These are phyloP conservation scores for Sporopachydermia lactativora DNA, from an alignment of 805 yeast species.

Conservation along the genomic window DNA sequence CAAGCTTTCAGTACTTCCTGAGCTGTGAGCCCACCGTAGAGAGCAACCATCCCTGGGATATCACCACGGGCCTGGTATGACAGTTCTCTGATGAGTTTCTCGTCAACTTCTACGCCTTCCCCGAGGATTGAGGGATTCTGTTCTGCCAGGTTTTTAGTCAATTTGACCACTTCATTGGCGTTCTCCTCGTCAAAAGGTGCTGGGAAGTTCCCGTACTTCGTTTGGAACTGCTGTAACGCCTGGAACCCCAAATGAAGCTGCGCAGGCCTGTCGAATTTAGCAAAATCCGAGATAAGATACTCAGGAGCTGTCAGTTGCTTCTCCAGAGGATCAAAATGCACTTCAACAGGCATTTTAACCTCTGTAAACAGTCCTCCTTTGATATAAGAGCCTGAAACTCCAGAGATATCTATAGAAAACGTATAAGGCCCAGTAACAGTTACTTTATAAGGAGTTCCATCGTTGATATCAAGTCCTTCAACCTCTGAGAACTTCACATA, in stretches of 20 bases:
- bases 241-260: slow-evolving; percentile 88
- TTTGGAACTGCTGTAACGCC: slow-evolving; percentile 66
- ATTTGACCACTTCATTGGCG: slow-evolving; percentile 46
- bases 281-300: slow-evolving; percentile 70
- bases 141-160: slow-evolving; percentile 43
- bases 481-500: slow-evolving; percentile 79
- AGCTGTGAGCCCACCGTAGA: slow-evolving; percentile 88
- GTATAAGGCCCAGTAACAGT: slow-evolving; percentile 93
- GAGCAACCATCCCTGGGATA: slow-evolving; percentile 77
- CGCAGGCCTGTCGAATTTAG: slow-evolving; percentile 85
- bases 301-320: slow-evolving; percentile 70
- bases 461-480: slow-evolving; percentile 66
- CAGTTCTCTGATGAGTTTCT: slow-evolving; percentile 51
- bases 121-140: slow-evolving; percentile 45
- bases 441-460: slow-evolving; percentile 59
- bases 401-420: slow-evolving; percentile 47
- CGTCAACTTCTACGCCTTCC: slow-evolving; percentile 37
- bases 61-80: slow-evolving; percentile 86
- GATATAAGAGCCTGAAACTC: slow-evolving; percentile 48
- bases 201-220: slow-evolving; percentile 51
- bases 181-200: slow-evolving; percentile 64
- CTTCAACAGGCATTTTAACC: slow-evolving; percentile 65
- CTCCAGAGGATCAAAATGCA: slow-evolving; percentile 48
- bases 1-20: slow-evolving; percentile 94
- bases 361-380: slow-evolving; percentile 88